These are phyloP conservation scores for Antitrichia curtipendula DNA, from an alignment of 225 moss, liverwort and hornwort species.

Conservation along the genomic window DNA sequence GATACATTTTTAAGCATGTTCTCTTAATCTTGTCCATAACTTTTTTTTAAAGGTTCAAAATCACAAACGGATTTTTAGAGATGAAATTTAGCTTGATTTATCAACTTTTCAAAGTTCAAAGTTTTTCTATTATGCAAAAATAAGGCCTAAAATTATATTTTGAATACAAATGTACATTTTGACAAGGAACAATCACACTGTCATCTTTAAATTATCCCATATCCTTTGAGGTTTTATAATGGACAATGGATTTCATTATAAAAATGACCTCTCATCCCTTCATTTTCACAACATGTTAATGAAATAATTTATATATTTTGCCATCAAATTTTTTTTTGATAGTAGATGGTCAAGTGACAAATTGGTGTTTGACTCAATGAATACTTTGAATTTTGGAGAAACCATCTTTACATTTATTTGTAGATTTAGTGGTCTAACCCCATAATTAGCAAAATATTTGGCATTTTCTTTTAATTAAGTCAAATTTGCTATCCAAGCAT, in stretches of 20 bases:
- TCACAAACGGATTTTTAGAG: fast-evolving
- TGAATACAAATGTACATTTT: background rate
- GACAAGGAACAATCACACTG: background rate
- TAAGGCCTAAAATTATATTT: background rate
- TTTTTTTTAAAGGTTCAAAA: background rate
- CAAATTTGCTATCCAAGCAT: fast-evolving
- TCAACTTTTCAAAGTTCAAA: fast-evolving
- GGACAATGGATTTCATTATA: background rate
- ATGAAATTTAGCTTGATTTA: background rate
- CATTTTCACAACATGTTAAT: too few species aligned
- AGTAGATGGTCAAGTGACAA: background rate
- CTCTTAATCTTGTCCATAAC: background rate
- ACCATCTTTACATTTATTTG: background rate
- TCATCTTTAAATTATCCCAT: background rate
- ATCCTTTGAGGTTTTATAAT: background rate
- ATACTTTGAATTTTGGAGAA: background rate
- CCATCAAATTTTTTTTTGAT: background rate
- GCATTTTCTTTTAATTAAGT: too few species aligned
- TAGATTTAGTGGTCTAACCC: background rate
- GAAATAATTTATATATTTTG: background rate
- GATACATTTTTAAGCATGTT: background rate
- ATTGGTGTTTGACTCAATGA: background rate
- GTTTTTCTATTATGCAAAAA: background rate
- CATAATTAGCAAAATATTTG: background rate
- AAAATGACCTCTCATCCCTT: background rate